These are phyloP conservation scores for Parachlorella kessleri DNA, from an alignment of 139 green algal genomes.

Conservation along the genomic window DNA sequence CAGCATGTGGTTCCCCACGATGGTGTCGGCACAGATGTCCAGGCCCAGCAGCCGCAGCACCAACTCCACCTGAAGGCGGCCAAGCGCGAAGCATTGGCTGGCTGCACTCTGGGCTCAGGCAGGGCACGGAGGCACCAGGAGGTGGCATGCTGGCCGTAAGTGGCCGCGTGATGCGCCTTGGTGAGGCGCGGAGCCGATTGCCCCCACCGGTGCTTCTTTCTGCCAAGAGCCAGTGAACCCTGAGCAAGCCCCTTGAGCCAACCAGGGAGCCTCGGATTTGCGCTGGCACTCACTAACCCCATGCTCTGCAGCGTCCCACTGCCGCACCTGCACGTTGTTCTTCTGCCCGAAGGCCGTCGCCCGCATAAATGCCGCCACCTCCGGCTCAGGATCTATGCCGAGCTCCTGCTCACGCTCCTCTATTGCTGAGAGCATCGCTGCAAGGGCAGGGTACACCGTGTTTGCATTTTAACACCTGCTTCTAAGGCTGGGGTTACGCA, in stretches of 20 bases:
- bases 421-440: constrained; percentile 38
- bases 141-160: too few species aligned
- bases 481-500: not conserved
- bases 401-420: not conserved
- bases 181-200: too few species aligned
- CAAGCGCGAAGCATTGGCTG: too few species aligned
- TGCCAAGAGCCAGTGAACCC: not conserved
- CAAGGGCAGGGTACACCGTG: constrained; percentile 16
- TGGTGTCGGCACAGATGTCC: constrained; percentile 20
- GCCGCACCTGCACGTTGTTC: not conserved
- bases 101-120: too few species aligned
- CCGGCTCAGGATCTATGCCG: constrained; percentile 2
- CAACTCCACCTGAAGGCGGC: not conserved
- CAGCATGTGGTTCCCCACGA: constrained; percentile 51
- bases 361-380: constrained; percentile 3
- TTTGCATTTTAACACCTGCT: not conserved
- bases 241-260: too few species aligned
- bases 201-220: too few species aligned
- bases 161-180: too few species aligned
- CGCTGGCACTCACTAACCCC: too few species aligned
- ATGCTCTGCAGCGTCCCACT: too few species aligned
- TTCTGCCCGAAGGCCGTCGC: not conserved
- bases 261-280: too few species aligned
- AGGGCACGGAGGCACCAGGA: too few species aligned
- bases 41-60: constrained; percentile 28